Evolutionary conservation across 2,329 filamentous ascomycete species (phyloP), one percentile per base, ranked within the genome.

Genomic region (Stachybotrys chlorohalonatus): DNA sequence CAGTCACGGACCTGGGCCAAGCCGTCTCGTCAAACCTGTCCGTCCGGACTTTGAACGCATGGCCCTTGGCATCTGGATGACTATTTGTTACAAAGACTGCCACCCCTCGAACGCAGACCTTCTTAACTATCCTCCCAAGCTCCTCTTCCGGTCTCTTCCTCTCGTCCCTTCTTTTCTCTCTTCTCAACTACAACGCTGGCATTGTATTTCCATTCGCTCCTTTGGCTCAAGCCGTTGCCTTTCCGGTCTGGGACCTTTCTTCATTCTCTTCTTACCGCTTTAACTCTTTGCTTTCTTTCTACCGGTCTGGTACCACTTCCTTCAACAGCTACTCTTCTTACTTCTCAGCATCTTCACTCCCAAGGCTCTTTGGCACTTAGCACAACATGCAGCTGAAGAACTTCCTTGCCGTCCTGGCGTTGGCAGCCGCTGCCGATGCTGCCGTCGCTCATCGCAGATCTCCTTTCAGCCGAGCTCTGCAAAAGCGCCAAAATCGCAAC

Each of bases 121-220:
- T 16, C 16, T 47, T 16, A 47, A 47, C 15, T 16, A 3, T 24
- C n/a, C 16, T 56, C 56, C 60, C 58, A 56, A 56, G 61, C 63
- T 62, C 61, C 63, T 64, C 63, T 60, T 60, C 63, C 55, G 65
- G 61, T 57, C 66, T 63, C 65, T 68, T 59, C 62, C 56, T 63
- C 59, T 55, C 57, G 67, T 66, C 65, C 68, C 64, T 68, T 70
- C 63, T 64, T 64, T 66, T 68, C 68, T 63, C 70, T 60, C 64
- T 65, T 63, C 67, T 68, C 66, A 71, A 13, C 46, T 47, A 47
- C 46, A 47, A 71, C 69, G 75, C 72, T 75, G 74, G 72, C 76
- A 73, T 73, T 78, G 70, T 76, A 66, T 76, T 74, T 74, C 73
- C 74, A 74, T 78, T 77, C 75, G 71, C 75, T 76, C 72, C 66